Conservation (phyloP, 768 basidiomycete species). For the Tricholoma saponaceum region DNA sequence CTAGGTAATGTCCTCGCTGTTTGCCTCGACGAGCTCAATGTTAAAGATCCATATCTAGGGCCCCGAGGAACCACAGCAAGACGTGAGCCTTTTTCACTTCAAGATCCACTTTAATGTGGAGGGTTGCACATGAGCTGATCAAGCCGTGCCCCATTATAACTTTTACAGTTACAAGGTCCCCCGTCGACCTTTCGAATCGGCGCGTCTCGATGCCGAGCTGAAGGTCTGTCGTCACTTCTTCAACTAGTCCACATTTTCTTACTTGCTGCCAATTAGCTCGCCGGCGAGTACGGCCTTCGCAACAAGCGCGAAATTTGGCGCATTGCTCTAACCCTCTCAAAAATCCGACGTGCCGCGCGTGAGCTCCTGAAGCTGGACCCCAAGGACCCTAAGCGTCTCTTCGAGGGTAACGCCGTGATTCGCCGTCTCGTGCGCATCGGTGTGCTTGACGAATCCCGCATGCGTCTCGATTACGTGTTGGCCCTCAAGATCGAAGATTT, state of each 20-base stretch:
- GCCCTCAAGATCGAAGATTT: conserved; percentile 99
- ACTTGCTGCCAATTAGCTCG: conserved; percentile 59
- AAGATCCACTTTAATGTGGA: conserved; percentile 69
- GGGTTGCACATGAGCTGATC: conserved; percentile 62
- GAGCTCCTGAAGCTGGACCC: conserved; percentile 99
- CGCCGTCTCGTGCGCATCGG: conserved; percentile 96
- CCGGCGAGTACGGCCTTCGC: conserved; percentile 99
- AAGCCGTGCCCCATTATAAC: conserved; percentile 64
- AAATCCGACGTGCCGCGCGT: conserved; percentile 99
- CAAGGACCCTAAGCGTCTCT: conserved; percentile 99
- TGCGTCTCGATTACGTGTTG: conserved; percentile 99
- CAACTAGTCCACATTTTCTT: neutral
- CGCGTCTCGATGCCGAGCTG: conserved; percentile 98
- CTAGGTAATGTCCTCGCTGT: conserved; percentile 56
- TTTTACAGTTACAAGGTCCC: conserved; percentile 94
- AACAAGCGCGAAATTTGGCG: conserved; percentile 99
- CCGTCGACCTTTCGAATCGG: conserved; percentile 93
- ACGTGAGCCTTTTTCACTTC: conserved; percentile 70
- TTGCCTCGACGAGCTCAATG: conserved; percentile 11
- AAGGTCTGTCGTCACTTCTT: conserved; percentile 55
- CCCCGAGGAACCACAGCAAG: conserved; percentile 90
- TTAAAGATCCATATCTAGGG: conserved; percentile 50
- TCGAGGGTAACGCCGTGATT: conserved; percentile 98
- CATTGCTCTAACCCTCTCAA: conserved; percentile 95
- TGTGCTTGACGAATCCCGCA: conserved; percentile 97